Evolutionary conservation across 2,329 filamentous ascomycete species (phyloP).

Genomic region (Coniochaeta pulveracea): DNA sequence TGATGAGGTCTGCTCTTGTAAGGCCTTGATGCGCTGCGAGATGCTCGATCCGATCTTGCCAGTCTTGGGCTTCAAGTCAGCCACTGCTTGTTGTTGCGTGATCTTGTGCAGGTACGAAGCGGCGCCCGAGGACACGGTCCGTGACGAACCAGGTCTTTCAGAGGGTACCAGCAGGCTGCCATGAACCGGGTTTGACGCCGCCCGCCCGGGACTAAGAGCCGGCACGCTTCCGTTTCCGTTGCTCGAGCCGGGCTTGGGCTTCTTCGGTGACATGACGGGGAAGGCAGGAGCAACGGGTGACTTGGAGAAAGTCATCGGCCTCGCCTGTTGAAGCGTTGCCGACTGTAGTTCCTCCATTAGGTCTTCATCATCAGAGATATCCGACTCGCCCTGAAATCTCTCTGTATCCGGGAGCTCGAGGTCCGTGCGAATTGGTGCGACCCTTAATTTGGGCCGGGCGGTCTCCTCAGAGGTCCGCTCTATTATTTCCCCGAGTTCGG

Average conservation of each 20-base stretch:
- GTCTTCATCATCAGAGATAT: conserved; percentile 61
- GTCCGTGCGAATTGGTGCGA: conserved; percentile 47
- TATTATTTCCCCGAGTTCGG: no score
- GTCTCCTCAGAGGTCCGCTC: conserved; percentile 16
- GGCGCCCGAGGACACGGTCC: conserved; percentile 46
- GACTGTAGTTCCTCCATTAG: conserved; percentile 78
- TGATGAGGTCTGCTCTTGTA: conserved; percentile 62
- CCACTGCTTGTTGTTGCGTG: conserved; percentile 34
- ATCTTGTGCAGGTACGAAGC: conserved; percentile 44
- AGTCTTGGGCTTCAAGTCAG: conserved; percentile 55
- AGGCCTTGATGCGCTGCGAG: conserved; percentile 84
- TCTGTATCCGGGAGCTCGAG: conserved; percentile 23
- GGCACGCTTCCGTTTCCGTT: background rate
- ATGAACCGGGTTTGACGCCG: conserved; percentile 37
- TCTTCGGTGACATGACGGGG: conserved; percentile 21
- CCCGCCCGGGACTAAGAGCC: conserved; percentile 18
- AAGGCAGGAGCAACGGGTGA: conserved; percentile 66
- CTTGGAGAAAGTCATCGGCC: conserved; percentile 66
- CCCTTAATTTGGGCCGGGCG: conserved; percentile 22
- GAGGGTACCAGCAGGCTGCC: conserved; percentile 31
- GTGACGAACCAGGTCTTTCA: conserved; percentile 29
- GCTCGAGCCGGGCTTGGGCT: conserved; percentile 10
- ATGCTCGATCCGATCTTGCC: conserved; percentile 82
- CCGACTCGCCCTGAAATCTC: conserved; percentile 26
- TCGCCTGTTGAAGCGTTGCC: conserved; percentile 74